phyloP scores from a whole-genome alignment of 2,329 filamentous ascomycete genomes.

The Ophiostoma fasciatum region DNA sequence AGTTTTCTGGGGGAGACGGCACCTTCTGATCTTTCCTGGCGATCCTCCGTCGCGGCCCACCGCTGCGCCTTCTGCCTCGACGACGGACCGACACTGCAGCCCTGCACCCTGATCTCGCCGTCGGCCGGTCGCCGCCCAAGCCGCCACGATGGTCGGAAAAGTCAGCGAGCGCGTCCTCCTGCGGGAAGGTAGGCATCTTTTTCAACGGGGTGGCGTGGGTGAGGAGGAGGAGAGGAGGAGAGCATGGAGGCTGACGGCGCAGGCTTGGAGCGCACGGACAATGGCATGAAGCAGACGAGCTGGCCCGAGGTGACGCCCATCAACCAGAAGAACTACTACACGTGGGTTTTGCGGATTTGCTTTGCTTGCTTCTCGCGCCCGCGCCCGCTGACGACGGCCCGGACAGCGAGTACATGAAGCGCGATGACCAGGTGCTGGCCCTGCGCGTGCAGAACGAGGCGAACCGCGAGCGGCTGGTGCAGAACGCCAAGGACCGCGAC shows the following conservation, averaged over 20 bases:
- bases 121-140: too few species aligned
- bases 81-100: too few species aligned
- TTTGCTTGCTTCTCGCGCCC: too few species aligned
- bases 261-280: constrained; percentile 95
- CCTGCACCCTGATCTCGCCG: too few species aligned
- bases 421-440: constrained; percentile 89
- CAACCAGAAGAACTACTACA: constrained; percentile 99
- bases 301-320: constrained; percentile 91
- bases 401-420: constrained; percentile 84
- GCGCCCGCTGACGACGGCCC: not conserved
- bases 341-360: too few species aligned
- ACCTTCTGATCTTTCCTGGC: too few species aligned
- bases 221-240: not conserved
- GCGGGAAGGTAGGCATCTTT: constrained; percentile 39
- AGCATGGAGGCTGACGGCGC: constrained; percentile 3
- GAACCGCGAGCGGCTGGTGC: constrained; percentile 66
- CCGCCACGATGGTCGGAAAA: constrained; percentile 43
- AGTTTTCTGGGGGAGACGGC: too few species aligned
- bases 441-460: constrained; percentile 81
- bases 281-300: constrained; percentile 88
- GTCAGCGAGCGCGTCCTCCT: constrained; percentile 50
- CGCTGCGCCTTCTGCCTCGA: too few species aligned
- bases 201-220: not conserved
- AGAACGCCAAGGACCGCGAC: constrained; percentile 76
- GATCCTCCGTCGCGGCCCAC: too few species aligned